A percentile compares a stretch with the other conserved stretches of the same genome.
Evolutionary conservation across 306 rosid species (phyloP).

Genomic region (Medicago lupulina): DNA sequence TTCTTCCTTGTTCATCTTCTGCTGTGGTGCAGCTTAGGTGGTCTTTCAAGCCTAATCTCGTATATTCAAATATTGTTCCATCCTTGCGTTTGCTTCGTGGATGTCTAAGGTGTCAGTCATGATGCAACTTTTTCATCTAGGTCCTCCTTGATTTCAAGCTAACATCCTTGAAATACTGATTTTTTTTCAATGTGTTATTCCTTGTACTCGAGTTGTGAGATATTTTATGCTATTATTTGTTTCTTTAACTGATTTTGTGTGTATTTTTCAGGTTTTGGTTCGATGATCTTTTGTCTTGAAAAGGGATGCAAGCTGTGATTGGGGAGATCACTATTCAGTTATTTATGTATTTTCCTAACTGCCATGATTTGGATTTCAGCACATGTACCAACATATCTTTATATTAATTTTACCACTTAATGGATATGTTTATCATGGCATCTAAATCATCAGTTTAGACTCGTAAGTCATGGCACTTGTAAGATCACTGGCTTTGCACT

Average conservation of each 20-base stretch:
- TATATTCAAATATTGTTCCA: conserved; percentile 44
- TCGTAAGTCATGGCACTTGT: background rate
- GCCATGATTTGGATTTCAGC: conserved; percentile 23
- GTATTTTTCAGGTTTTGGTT: conserved; percentile 41
- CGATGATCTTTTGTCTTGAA: conserved; percentile 14
- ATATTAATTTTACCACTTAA: conserved; percentile 4
- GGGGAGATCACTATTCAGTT: conserved; percentile 25
- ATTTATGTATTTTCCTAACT: conserved; percentile 2
- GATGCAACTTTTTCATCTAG: conserved; percentile 24
- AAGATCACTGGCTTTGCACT: conserved; percentile 5
- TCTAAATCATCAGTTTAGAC: background rate
- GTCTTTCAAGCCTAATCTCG: conserved; percentile 54
- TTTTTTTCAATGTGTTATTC: conserved; percentile 10
- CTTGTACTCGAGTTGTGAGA: background rate
- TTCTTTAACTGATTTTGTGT: conserved; percentile 21
- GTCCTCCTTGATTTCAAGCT: conserved; percentile 35
- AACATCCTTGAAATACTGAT: conserved; percentile 7
- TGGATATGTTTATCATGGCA: background rate
- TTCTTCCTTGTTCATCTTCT: conserved; percentile 46
- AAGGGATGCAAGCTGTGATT: conserved; percentile 27
- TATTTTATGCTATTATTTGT: background rate
- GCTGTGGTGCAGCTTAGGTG: conserved; percentile 53
- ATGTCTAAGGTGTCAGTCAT: conserved; percentile 24
- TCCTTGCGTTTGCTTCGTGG: conserved; percentile 33
- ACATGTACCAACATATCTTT: conserved; percentile 17